Percentiles rank a stretch among this genome's conserved stretches.
Conservation (phyloP, 1,284 basidiomycete genomes). For the Rhodotorula sp. region DNA sequence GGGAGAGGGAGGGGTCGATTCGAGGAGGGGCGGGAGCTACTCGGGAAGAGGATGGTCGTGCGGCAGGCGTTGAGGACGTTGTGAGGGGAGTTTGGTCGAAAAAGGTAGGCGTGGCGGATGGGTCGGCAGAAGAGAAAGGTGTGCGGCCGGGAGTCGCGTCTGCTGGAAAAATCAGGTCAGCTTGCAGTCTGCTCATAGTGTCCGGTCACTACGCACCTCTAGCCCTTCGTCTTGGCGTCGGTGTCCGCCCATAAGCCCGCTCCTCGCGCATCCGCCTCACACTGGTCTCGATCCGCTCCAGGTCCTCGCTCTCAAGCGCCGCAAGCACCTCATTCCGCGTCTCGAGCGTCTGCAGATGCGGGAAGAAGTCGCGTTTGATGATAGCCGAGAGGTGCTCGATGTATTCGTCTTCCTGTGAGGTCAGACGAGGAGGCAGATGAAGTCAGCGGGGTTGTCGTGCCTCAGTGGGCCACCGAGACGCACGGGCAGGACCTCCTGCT, state of each 20-base stretch:
- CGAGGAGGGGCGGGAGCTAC: background rate
- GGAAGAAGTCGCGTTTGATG: slow-evolving; percentile 97
- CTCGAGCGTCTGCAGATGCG: slow-evolving; percentile 79
- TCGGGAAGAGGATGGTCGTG: background rate
- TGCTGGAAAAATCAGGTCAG: background rate
- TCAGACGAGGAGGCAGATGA: too few relatives aligned
- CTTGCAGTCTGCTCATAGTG: too few relatives aligned
- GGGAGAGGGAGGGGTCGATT: slow-evolving; percentile 54
- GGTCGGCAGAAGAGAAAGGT: slow-evolving; percentile 45
- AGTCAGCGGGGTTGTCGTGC: background rate
- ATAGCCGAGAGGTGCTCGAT: slow-evolving; percentile 86
- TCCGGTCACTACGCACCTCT: slow-evolving; percentile 14
- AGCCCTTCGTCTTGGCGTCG: slow-evolving; percentile 4
- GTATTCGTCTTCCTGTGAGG: slow-evolving; percentile 76
- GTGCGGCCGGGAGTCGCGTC: slow-evolving; percentile 27
- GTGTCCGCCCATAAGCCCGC: slow-evolving; percentile 8
- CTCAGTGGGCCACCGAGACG: background rate
- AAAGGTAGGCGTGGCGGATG: slow-evolving; percentile 50
- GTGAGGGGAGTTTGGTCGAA: slow-evolving; percentile 27
- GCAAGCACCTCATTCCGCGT: slow-evolving; percentile 66
- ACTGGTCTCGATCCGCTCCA: slow-evolving; percentile 21
- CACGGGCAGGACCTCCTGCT: slow-evolving; percentile 32
- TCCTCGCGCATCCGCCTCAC: slow-evolving; percentile 33
- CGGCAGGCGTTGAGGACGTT: slow-evolving; percentile 4
- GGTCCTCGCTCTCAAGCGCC: slow-evolving; percentile 31